Conservation (phyloP, 306 rosid genomes). For the Lupinus albus region DNA sequence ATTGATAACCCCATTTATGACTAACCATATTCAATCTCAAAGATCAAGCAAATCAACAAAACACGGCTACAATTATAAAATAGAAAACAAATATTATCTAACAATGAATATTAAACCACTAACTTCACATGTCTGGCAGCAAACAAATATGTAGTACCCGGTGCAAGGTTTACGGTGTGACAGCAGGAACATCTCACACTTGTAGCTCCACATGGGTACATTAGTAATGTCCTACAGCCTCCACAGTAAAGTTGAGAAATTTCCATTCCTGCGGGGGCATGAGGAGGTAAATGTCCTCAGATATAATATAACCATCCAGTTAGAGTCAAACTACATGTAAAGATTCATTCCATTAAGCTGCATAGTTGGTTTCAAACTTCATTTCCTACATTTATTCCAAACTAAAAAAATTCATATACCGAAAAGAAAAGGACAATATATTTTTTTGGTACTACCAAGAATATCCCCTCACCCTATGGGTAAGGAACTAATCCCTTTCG, state of each 20-base stretch:
- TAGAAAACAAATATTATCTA: slow-evolving; percentile 2
- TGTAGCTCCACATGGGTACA: slow-evolving; percentile 91
- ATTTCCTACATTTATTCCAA: slow-evolving; percentile 10
- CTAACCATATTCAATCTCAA: slow-evolving; percentile 24
- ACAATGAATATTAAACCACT: slow-evolving; percentile 23
- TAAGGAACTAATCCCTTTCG: no score
- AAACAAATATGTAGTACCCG: slow-evolving; percentile 58
- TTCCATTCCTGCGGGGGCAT: slow-evolving; percentile 70
- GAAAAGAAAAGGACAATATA: not conserved
- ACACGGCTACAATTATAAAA: slow-evolving; percentile 28
- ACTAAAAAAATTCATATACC: slow-evolving; percentile 15
- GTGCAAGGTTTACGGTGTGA: slow-evolving; percentile 85
- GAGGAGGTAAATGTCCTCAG: no score
- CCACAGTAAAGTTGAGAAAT: slow-evolving; percentile 96
- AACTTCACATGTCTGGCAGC: slow-evolving; percentile 25
- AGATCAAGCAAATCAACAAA: slow-evolving; percentile 33
- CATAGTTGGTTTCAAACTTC: slow-evolving; percentile 15
- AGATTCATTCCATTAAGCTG: not conserved
- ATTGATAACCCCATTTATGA: slow-evolving; percentile 12
- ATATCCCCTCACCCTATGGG: no score
- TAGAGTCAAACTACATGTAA: not conserved
- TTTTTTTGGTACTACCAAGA: no score
- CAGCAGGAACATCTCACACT: slow-evolving; percentile 99
- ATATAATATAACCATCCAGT: not conserved
- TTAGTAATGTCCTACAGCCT: slow-evolving; percentile 92